Evolutionary conservation across 2,329 filamentous ascomycete species (phyloP).

Genomic region (Purpureocillium takamizusanense): DNA sequence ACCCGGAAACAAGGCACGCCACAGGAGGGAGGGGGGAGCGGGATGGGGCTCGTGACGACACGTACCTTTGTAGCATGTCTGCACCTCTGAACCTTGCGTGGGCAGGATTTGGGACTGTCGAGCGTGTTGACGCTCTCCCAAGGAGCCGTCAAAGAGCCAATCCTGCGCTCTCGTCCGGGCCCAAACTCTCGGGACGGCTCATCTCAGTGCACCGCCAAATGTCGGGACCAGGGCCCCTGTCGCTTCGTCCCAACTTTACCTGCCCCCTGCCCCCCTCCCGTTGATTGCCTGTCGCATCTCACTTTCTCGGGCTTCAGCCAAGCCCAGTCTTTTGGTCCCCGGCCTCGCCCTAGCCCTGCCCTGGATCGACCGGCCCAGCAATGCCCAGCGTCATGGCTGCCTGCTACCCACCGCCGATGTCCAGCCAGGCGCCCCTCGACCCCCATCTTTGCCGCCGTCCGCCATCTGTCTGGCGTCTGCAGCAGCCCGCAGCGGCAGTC

Average conservation of each 20-base stretch:
- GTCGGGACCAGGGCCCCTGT: constrained; percentile 1
- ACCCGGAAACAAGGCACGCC: too few species aligned
- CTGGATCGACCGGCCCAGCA: constrained; percentile 1
- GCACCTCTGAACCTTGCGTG: too few species aligned
- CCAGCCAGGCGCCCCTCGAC: too few species aligned
- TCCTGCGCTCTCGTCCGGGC: background rate
- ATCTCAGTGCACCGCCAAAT: background rate
- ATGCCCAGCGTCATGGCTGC: background rate
- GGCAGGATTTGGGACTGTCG: too few species aligned
- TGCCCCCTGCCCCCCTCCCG: background rate
- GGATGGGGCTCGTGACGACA: too few species aligned
- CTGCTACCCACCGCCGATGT: background rate
- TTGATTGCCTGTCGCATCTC: constrained; percentile 6
- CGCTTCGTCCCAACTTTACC: background rate
- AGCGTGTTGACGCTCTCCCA: too few species aligned
- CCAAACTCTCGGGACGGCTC: constrained; percentile 2
- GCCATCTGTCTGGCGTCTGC: background rate
- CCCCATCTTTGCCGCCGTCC: too few species aligned
- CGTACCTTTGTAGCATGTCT: too few species aligned
- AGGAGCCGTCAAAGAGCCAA: too few species aligned
- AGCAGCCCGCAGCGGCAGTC: constrained; percentile 1
- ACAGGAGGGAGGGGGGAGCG: too few species aligned
- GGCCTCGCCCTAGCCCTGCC: constrained; percentile 1
- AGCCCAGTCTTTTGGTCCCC: constrained; percentile 4
- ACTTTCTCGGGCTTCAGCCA: constrained; percentile 8